Percentiles rank a stretch among this genome's conserved stretches.
These are phyloP conservation scores for Brassica juncea DNA, from an alignment of 345 rosid genomes.

Conservation along the genomic window DNA sequence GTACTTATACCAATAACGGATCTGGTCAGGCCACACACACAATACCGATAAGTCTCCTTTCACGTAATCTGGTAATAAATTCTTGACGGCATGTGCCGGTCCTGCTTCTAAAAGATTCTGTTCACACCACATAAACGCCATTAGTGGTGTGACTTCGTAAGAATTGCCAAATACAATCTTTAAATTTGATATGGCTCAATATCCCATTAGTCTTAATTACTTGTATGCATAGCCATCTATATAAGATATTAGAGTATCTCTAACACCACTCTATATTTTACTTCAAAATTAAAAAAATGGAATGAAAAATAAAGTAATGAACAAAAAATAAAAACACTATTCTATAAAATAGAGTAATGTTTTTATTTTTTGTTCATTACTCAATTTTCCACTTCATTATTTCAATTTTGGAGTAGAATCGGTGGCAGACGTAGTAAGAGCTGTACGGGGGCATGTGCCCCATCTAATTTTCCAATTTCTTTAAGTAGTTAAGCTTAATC, in stretches of 20 bases:
- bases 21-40: conserved; percentile 87
- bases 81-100: conserved; percentile 64
- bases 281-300: too few species aligned
- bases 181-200: background rate
- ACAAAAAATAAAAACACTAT: too few species aligned
- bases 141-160: conserved; percentile 7
- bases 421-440: too few species aligned
- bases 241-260: background rate
- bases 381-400: too few species aligned
- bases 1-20: conserved; percentile 55
- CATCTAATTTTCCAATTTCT: too few species aligned
- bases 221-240: background rate
- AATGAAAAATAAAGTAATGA: too few species aligned
- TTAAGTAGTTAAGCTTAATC: too few species aligned
- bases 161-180: background rate
- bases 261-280: too few species aligned
- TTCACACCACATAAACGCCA: background rate
- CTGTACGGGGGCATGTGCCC: too few species aligned
- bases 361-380: too few species aligned
- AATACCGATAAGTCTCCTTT: conserved; percentile 82
- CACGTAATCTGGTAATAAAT: conserved; percentile 75
- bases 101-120: conserved; percentile 69
- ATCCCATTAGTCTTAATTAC: background rate
- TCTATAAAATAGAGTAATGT: too few species aligned
- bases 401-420: too few species aligned